These are phyloP conservation scores for Teratosphaeria destructans DNA, from an alignment of 2,329 filamentous ascomycete genomes.

Conservation along the genomic window DNA sequence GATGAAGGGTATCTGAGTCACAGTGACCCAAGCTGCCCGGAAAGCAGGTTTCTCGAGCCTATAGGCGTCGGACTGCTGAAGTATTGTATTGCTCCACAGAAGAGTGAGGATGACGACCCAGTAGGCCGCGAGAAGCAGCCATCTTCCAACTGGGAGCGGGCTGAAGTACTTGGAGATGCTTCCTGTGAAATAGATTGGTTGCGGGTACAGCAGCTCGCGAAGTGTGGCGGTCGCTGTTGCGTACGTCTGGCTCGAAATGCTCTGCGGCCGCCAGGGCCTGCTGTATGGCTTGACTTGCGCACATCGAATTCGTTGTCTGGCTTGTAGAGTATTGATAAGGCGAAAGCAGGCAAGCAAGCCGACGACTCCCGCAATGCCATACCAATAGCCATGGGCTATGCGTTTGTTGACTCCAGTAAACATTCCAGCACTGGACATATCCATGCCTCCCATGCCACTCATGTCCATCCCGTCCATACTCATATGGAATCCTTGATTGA, in stretches of 20 bases:
- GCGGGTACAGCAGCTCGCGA: conserved; percentile 20
- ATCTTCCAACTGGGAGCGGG: conserved; percentile 21
- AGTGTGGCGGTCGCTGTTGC: conserved; percentile 17
- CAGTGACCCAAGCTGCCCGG: conserved; percentile 56
- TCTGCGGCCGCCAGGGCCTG: conserved; percentile 13
- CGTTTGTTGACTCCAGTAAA: conserved; percentile 16
- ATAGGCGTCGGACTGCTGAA: conserved; percentile 17
- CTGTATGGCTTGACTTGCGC: conserved; percentile 4
- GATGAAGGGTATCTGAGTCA: conserved; percentile 54
- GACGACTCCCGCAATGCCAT: conserved; percentile 16
- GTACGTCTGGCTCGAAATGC: conserved; percentile 14
- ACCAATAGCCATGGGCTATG: conserved; percentile 21
- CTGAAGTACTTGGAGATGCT: conserved; percentile 21
- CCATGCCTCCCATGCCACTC: conserved; percentile 15
- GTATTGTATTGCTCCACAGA: conserved; percentile 21
- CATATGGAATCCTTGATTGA: background rate
- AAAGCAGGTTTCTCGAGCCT: conserved; percentile 52
- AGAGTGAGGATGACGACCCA: conserved; percentile 21
- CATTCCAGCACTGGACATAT: conserved; percentile 16
- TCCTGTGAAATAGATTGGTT: conserved; percentile 22
- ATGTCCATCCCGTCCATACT: conserved; percentile 14
- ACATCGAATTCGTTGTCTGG: background rate
- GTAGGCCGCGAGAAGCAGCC: conserved; percentile 20
- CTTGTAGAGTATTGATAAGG: background rate
- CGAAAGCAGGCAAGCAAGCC: conserved; percentile 14